These are phyloP conservation scores for Acanthochlamys bracteata DNA, from an alignment of 106 monocot species.

Conservation along the genomic window DNA sequence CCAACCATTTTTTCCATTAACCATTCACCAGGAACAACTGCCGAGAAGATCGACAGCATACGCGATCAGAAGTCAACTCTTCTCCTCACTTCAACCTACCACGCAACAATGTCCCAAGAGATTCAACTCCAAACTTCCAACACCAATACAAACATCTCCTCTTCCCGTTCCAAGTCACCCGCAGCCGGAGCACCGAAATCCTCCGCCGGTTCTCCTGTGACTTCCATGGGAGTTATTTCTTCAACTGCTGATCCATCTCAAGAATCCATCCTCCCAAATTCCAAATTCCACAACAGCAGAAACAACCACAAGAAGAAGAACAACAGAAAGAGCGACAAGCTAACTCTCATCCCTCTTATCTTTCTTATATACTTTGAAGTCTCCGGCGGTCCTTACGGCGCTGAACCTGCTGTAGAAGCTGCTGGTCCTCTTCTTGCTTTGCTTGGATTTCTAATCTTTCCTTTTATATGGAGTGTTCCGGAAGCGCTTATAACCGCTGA, in stretches of 20 bases:
- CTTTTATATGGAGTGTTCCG: constrained; percentile 41
- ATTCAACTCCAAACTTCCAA: not conserved
- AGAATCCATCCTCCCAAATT: not conserved
- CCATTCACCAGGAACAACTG: too few species aligned
- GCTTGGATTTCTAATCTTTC: constrained; percentile 41
- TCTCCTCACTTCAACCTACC: too few species aligned
- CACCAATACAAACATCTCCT: too few species aligned
- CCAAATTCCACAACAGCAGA: not conserved
- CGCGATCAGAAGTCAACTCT: too few species aligned
- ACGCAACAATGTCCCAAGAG: not conserved
- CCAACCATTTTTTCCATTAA: too few species aligned
- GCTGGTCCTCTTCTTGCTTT: constrained; percentile 39
- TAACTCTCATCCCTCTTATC: constrained; percentile 15
- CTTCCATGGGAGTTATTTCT: not conserved
- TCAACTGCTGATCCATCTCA: not conserved
- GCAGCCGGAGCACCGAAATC: not conserved
- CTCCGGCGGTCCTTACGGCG: constrained; percentile 43
- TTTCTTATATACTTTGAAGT: constrained; percentile 29
- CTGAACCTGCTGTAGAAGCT: constrained; percentile 28
- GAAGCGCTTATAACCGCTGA: constrained; percentile 42
- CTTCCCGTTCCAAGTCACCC: not conserved
- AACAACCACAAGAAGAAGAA: not conserved
- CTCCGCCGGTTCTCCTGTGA: not conserved
- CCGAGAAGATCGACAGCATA: too few species aligned
- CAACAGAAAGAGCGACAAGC: not conserved